phyloP scores from a whole-genome alignment of 2,329 filamentous ascomycete genomes.

The Phyllosticta citrichinensis region DNA sequence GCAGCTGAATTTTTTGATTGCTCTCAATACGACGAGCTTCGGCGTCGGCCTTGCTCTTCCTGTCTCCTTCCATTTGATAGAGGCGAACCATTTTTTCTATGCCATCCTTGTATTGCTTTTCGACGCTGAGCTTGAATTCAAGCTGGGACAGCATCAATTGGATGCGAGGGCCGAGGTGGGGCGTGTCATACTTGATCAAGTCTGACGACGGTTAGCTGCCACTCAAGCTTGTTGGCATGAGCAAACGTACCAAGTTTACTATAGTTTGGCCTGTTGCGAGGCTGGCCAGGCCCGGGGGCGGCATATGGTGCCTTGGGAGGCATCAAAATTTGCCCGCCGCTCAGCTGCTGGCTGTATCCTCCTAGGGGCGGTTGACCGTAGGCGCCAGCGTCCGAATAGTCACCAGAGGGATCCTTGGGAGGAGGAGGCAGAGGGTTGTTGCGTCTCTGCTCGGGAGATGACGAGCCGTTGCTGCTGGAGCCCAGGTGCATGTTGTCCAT shows the following conservation, averaged over 20 bases:
- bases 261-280: constrained; percentile 71
- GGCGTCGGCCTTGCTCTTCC: constrained; percentile 89
- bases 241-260: constrained; percentile 75
- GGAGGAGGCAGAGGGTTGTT: constrained; percentile 45
- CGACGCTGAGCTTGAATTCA: constrained; percentile 96
- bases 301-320: constrained; percentile 72
- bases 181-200: constrained; percentile 96
- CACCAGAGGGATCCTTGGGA: constrained; percentile 56
- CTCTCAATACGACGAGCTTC: constrained; percentile 85
- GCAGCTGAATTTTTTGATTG: constrained; percentile 91
- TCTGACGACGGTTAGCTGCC: constrained; percentile 45
- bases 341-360: constrained; percentile 49
- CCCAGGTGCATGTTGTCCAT: constrained; percentile 57
- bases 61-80: constrained; percentile 93
- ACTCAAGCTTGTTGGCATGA: not conserved
- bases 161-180: constrained; percentile 89
- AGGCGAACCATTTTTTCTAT: constrained; percentile 99
- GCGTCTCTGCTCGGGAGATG: constrained; percentile 23
- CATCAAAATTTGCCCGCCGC: constrained; percentile 63
- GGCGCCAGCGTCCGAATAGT: constrained; percentile 48
- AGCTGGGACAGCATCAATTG: constrained; percentile 98
- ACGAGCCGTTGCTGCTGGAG: constrained; percentile 34
- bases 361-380: constrained; percentile 49
- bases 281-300: constrained; percentile 57
- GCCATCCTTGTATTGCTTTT: constrained; percentile 97